Evolutionary conservation across 768 basidiomycete genomes (phyloP), one percentile per base, ranked within the genome.

Genomic region (Strobilomyces confusus): DNA sequence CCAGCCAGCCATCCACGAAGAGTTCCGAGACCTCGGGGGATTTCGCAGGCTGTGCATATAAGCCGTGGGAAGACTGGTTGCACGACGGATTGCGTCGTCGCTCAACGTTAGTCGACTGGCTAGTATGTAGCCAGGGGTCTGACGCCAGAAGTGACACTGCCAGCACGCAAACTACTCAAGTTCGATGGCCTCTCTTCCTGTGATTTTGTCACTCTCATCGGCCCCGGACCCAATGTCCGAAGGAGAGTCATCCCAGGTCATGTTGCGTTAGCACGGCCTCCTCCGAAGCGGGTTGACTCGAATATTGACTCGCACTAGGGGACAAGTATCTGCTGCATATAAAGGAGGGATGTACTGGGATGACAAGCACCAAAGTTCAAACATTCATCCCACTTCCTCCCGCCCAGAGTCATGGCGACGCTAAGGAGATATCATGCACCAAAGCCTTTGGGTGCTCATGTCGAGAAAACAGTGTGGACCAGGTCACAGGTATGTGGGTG

Each of bases 161-260:
- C n/a, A n/a, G n/a, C n/a, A n/a, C n/a, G n/a, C n/a, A n/a, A n/a
- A n/a, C n/a, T n/a, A 29, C 29, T 29, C 29, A 3, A 29, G 29
- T 29, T 9, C 29, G 29, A 29, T 29, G 29, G 29, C 6, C 33
- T 33, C 32, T 12, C 11, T 33, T 33, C 33, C 12, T 12, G 14
- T 33, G 34, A 30, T n/a, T n/a, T n/a, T n/a, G 4, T 53, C 34
- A 26, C 29, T 34, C 8, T 25, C 54, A 15, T 56, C 40, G 29
- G 43, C 1, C 33, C 30, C 41, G 52, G 17, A 40, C 8, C 20
- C 38, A 26, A 32, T n/a, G n/a, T n/a, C n/a, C n/a, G n/a, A n/a
- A n/a, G n/a, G 20, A 34, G 63, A 58, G 47, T 64, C 62, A 58
- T 61, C 15, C n/a, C 7, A 11, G 5, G 48, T 61, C 61, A 63